A percentile compares a stretch with the other conserved stretches of the same genome.
phyloP scores from a whole-genome alignment of 345 rosid genomes.

The Erucastrum elatum region DNA sequence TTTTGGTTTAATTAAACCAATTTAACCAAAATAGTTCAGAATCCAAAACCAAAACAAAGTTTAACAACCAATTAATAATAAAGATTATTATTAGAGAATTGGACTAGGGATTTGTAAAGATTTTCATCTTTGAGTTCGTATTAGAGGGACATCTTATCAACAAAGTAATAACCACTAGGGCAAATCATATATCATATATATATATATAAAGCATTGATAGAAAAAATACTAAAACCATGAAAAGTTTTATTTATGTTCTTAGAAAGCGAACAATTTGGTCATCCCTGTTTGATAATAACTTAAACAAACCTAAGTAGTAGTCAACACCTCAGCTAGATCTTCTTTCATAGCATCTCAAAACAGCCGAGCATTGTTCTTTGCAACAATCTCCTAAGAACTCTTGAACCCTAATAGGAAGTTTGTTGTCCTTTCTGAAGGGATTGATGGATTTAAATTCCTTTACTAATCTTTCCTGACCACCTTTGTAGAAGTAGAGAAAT shows the following conservation, averaged over 20 bases:
- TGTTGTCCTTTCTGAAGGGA: not conserved
- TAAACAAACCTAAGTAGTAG: not conserved
- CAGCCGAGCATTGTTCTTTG: not conserved
- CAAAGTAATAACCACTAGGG: not conserved
- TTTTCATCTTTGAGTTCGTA: not conserved
- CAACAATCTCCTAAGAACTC: not conserved
- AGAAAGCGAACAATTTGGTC: too few relatives aligned
- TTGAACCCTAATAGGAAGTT: not conserved
- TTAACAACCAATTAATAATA: too few relatives aligned
- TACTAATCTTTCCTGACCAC: not conserved
- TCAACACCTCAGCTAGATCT: not conserved
- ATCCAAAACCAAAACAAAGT: too few relatives aligned
- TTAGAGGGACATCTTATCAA: not conserved
- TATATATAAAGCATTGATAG: not conserved
- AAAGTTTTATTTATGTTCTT: not conserved
- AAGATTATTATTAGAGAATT: too few relatives aligned
- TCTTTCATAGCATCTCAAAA: not conserved
- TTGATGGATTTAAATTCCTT: not conserved
- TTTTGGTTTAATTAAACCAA: too few relatives aligned
- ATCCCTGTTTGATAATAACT: not conserved
- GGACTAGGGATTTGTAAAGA: not conserved
- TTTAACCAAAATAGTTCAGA: too few relatives aligned
- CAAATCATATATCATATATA: too few relatives aligned
- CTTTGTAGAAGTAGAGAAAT: not conserved
- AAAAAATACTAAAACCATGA: not conserved